Evolutionary conservation across 2,329 filamentous ascomycete species (phyloP).

Genomic region (Alternaria sp.): DNA sequence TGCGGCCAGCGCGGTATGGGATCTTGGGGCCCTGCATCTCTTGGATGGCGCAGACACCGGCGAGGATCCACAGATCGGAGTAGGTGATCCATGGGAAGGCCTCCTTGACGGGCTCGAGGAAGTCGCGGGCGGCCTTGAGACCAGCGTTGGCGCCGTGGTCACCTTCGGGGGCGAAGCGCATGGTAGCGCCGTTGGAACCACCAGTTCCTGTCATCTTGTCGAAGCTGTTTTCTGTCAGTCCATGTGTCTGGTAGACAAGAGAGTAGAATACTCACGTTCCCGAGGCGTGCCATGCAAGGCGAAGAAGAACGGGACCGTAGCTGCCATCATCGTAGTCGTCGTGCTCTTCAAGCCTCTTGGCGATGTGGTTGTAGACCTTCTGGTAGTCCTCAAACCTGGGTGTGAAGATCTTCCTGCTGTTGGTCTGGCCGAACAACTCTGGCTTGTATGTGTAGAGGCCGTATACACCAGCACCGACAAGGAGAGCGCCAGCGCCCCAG

Average conservation of each 20-base stretch:
- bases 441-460: conserved; percentile 63
- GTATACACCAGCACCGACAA: conserved; percentile 37
- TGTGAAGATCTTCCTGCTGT: conserved; percentile 62
- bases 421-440: conserved; percentile 48
- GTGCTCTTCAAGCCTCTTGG: conserved; percentile 79
- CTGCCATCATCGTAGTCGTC: conserved; percentile 96
- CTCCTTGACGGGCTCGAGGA: conserved; percentile 90
- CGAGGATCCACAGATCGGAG: conserved; percentile 96
- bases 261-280: conserved; percentile 65
- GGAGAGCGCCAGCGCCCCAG: conserved; percentile 40
- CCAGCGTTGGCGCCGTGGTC: conserved; percentile 95
- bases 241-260: no score
- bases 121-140: conserved; percentile 83
- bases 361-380: conserved; percentile 90
- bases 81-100: conserved; percentile 94
- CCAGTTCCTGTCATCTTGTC: conserved; percentile 88
- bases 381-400: conserved; percentile 90
- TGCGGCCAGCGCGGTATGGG: conserved; percentile 86
- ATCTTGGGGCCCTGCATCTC: conserved; percentile 92
- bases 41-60: conserved; percentile 83
- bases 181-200: conserved; percentile 94
- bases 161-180: conserved; percentile 90
- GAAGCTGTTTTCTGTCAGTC: conserved; percentile 56
- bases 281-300: conserved; percentile 92
- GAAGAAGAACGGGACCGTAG: conserved; percentile 89